These are phyloP conservation scores for Retiboletus flavoniger DNA, from an alignment of 1,284 basidiomycete genomes.

Conservation along the genomic window DNA sequence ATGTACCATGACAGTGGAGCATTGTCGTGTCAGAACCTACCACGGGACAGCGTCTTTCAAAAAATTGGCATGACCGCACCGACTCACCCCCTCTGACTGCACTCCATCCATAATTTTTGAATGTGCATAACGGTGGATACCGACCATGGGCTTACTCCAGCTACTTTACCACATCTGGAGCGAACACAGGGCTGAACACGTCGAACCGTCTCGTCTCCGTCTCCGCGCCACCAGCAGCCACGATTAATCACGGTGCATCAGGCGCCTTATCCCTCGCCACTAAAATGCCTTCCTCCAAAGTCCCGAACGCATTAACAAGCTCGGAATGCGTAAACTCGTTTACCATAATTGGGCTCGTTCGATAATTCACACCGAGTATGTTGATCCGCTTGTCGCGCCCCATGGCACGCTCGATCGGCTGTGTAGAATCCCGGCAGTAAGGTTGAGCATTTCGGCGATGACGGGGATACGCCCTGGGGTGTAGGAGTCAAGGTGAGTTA, in stretches of 20 bases:
- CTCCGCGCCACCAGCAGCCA: no score
- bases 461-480: conserved; percentile 40
- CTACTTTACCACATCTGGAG: conserved; percentile 6
- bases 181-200: conserved; percentile 25
- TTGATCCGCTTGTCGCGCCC: conserved; percentile 17
- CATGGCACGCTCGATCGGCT: background rate
- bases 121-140: no score
- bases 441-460: conserved; percentile 37
- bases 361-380: conserved; percentile 39
- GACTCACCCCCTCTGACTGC: no score
- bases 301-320: conserved; percentile 15
- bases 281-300: conserved; percentile 10
- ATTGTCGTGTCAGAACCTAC: no score
- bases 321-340: conserved; percentile 21
- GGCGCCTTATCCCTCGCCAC: conserved; percentile 24
- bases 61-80: no score
- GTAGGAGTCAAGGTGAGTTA: conserved; percentile 37
- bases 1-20: no score
- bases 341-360: conserved; percentile 32
- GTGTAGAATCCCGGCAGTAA: conserved; percentile 21
- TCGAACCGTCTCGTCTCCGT: conserved; percentile 21
- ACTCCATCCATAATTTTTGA: no score
- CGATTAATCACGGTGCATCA: conserved; percentile 9
- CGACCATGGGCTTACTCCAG: no score
- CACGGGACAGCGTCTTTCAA: no score